Conservation (phyloP, 140 eudicot genomes). For the Ambrosia hybrid region DNA sequence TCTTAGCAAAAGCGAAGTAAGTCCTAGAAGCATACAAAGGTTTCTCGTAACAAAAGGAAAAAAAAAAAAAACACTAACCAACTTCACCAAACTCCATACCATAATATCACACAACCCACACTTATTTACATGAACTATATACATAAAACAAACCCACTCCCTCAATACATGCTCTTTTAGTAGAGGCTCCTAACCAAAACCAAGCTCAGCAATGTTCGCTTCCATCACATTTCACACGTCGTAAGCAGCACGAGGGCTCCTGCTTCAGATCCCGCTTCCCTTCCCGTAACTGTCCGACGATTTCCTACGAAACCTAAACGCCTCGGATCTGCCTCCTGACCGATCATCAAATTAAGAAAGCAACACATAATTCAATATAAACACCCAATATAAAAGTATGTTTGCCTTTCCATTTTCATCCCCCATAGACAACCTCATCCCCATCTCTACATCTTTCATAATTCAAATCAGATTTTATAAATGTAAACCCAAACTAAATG, state of each 20-base stretch:
- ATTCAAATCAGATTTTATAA: no score
- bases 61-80: not conserved
- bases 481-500: no score
- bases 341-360: not conserved
- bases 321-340: slow-evolving; percentile 60
- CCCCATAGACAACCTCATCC: no score
- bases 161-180: not conserved
- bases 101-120: not conserved
- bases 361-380: slow-evolving; percentile 1
- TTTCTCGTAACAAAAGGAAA: not conserved
- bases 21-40: slow-evolving; percentile 4
- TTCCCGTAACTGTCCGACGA: slow-evolving; percentile 77
- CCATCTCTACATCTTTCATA: no score
- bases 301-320: slow-evolving; percentile 76
- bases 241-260: slow-evolving; percentile 98
- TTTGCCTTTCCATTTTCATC: no score
- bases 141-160: not conserved
- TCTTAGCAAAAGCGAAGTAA: not conserved
- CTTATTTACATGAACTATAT: not conserved
- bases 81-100: not conserved
- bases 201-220: not conserved
- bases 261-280: slow-evolving; percentile 72
- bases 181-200: slow-evolving; percentile 16
- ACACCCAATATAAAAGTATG: not conserved
- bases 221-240: slow-evolving; percentile 63